Percentiles rank a stretch among this genome's conserved stretches.
These are phyloP conservation scores for Cyberlindnera amylophila DNA, from an alignment of 805 yeast genomes.

Conservation along the genomic window DNA sequence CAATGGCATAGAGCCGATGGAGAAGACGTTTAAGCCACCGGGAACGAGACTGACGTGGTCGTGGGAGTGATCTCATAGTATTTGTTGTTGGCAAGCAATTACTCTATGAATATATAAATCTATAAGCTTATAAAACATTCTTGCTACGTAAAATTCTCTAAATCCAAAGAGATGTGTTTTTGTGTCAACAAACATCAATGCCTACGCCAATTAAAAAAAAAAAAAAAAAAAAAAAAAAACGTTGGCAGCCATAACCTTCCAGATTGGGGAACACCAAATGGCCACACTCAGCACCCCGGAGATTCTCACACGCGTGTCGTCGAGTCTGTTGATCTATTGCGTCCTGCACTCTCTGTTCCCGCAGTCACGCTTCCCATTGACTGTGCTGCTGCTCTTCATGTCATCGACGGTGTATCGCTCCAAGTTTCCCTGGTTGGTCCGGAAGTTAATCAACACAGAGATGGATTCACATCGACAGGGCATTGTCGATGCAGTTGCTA, in stretches of 20 bases:
- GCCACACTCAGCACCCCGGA: neutral
- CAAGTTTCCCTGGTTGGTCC: slow-evolving; percentile 23
- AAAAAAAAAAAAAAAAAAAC: neutral
- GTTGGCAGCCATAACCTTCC: neutral
- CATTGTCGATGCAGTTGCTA: slow-evolving; percentile 38
- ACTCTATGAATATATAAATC: neutral
- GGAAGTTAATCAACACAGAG: slow-evolving; percentile 22
- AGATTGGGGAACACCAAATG: neutral
- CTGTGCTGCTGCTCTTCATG: slow-evolving; percentile 28
- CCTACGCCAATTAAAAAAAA: too few species aligned
- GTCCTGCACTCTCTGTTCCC: slow-evolving; percentile 24
- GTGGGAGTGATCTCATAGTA: slow-evolving; percentile 27
- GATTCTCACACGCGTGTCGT: slow-evolving; percentile 25
- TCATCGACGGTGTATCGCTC: slow-evolving; percentile 27
- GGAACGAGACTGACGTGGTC: slow-evolving; percentile 24
- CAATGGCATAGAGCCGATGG: slow-evolving; percentile 12
- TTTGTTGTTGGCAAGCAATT: neutral
- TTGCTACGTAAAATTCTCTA: too few species aligned
- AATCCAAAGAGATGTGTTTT: too few species aligned
- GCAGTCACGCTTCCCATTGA: slow-evolving; percentile 22
- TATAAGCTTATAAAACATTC: neutral
- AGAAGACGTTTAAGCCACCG: slow-evolving; percentile 18
- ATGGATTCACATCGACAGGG: slow-evolving; percentile 23
- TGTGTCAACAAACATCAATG: too few species aligned
- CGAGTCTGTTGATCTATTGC: slow-evolving; percentile 29